A percentile compares a stretch with the other conserved stretches of the same genome.
phyloP scores from a whole-genome alignment of 1,139 yeast species.

The Scheffersomyces segobiensis region DNA sequence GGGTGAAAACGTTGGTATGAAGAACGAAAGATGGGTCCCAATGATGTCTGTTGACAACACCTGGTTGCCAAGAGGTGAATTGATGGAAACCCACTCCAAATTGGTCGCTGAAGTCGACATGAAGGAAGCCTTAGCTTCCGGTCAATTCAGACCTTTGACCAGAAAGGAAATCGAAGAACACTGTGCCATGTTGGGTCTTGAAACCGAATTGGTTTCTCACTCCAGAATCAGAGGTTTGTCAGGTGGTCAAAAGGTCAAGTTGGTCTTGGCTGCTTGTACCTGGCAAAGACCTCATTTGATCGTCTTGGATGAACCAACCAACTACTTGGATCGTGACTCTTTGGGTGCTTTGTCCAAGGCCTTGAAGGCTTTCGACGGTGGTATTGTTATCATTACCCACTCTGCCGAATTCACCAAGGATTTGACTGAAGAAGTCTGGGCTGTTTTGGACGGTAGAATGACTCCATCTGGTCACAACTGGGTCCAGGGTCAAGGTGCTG shows the following conservation, averaged over 20 bases:
- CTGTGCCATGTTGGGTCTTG: conserved; percentile 98
- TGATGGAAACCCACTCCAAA: conserved; percentile 97
- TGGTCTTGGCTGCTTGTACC: conserved; percentile 99
- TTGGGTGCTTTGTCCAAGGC: conserved; percentile 99
- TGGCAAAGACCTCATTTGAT: conserved; percentile 99
- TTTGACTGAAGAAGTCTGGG: conserved; percentile 99
- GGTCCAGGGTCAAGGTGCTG: conserved; percentile 99
- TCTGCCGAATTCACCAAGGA: conserved; percentile 99
- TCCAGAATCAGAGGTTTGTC: conserved; percentile 99
- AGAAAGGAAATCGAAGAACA: conserved; percentile 99
- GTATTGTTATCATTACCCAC: conserved; percentile 99
- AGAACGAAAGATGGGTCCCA: conserved; percentile 99
- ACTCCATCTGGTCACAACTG: conserved; percentile 99
- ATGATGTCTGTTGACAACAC: conserved; percentile 99
- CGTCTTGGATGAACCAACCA: conserved; percentile 99
- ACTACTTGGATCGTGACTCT: conserved; percentile 98
- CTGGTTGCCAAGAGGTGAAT: conserved; percentile 99
- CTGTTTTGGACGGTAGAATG: conserved; percentile 96
- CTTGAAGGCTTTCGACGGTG: conserved; percentile 98
- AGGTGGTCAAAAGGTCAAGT: conserved; percentile 99
- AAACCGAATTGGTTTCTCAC: conserved; percentile 98
- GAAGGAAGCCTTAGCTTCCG: conserved; percentile 99
- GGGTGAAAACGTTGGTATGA: conserved; percentile 99
- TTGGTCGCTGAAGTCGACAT: conserved; percentile 99
- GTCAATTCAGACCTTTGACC: conserved; percentile 99